phyloP scores from a whole-genome alignment of 2,329 filamentous ascomycete species.

The Paraphoma sp. region DNA sequence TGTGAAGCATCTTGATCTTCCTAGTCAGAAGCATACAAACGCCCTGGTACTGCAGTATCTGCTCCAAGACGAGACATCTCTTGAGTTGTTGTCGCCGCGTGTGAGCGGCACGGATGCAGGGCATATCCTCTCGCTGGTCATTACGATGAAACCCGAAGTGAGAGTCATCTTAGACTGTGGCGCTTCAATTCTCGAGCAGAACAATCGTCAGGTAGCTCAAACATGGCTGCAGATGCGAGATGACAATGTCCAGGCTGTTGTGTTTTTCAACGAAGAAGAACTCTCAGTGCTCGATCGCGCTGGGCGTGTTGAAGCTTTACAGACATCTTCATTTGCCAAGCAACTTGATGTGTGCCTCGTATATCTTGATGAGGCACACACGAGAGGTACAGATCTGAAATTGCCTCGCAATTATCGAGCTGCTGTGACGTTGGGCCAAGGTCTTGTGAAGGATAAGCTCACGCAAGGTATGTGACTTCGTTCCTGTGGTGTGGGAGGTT shows the following conservation, averaged over 20 bases:
- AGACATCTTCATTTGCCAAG: conserved; percentile 64
- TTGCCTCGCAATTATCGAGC: conserved; percentile 66
- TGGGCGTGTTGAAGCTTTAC: conserved; percentile 57
- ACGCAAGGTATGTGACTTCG: too few species aligned
- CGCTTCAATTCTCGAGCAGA: conserved; percentile 62
- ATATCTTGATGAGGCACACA: conserved; percentile 75
- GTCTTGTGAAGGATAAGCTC: conserved; percentile 71
- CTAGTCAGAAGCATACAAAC: conserved; percentile 66
- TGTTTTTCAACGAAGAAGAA: conserved; percentile 67
- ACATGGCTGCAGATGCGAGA: conserved; percentile 56
- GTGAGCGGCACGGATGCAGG: conserved; percentile 48
- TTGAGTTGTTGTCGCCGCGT: conserved; percentile 31
- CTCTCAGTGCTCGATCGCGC: conserved; percentile 60
- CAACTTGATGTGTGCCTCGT: conserved; percentile 67
- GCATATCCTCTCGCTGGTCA: conserved; percentile 56
- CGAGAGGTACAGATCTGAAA: conserved; percentile 71
- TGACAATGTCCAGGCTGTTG: conserved; percentile 47
- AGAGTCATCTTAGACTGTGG: conserved; percentile 74
- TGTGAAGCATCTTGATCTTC: conserved; percentile 62
- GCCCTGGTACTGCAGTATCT: conserved; percentile 68
- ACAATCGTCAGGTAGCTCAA: conserved; percentile 51
- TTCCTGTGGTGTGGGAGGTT: too few species aligned
- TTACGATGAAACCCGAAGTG: conserved; percentile 44
- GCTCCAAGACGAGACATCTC: conserved; percentile 50
- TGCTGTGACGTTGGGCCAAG: conserved; percentile 70